A percentile compares a stretch with the other conserved stretches of the same genome.
phyloP scores from a whole-genome alignment of 1,284 basidiomycete genomes.

The Retiboletus flavoniger region DNA sequence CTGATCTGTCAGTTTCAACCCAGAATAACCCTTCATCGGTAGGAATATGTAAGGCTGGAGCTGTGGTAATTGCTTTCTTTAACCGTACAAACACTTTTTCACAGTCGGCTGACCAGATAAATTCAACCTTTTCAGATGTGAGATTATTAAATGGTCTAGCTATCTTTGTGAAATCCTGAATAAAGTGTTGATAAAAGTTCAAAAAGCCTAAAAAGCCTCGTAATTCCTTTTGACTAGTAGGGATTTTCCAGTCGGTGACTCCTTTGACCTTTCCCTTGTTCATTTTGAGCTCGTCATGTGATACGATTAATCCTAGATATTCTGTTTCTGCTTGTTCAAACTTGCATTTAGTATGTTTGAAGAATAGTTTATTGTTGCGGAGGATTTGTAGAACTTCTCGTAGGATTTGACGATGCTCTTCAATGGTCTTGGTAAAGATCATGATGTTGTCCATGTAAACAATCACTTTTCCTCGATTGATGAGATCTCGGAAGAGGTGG shows the following conservation, averaged over 20 bases:
- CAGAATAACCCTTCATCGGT: neutral
- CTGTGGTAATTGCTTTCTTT: neutral
- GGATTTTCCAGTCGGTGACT: too few species aligned
- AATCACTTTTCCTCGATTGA: constrained; percentile 4
- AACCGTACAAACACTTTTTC: neutral
- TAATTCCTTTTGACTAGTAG: too few species aligned
- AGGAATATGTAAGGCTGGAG: neutral
- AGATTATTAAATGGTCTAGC: neutral
- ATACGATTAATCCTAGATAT: neutral
- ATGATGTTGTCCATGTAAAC: constrained; percentile 27
- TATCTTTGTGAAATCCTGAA: neutral
- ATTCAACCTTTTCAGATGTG: neutral
- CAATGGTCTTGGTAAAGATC: constrained; percentile 8
- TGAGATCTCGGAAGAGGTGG: constrained; percentile 11
- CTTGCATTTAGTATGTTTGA: neutral
- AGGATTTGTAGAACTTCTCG: neutral
- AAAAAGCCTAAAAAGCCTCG: too few species aligned
- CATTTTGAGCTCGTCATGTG: neutral
- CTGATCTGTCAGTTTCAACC: neutral
- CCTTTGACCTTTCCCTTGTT: neutral
- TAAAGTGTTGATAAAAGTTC: too few species aligned
- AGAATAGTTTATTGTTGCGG: neutral
- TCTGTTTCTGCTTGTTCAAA: neutral
- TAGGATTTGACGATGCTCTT: constrained; percentile 7
- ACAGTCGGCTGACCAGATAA: neutral